Evolutionary conservation across 1,139 yeast species (phyloP).

Genomic region (Pichia sp.): DNA sequence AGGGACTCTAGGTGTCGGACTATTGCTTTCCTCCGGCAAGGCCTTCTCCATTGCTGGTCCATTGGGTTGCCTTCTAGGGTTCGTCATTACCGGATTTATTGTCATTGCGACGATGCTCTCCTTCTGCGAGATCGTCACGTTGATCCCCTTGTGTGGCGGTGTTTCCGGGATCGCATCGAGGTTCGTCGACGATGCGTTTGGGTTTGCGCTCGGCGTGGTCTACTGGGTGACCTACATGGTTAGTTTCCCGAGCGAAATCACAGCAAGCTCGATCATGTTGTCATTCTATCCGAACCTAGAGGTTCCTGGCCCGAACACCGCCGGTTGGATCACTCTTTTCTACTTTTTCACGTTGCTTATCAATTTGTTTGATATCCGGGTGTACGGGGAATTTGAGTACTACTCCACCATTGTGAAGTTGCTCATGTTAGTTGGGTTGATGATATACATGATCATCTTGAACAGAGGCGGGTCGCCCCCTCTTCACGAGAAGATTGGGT

Average conservation of each 20-base stretch:
- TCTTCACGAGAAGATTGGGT: conserved; percentile 46
- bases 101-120: conserved; percentile 68
- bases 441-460: conserved; percentile 60
- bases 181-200: conserved; percentile 82
- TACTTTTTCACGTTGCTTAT: conserved; percentile 41
- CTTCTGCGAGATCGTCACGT: conserved; percentile 82
- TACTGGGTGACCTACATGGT: conserved; percentile 73
- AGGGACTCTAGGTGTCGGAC: conserved; percentile 81
- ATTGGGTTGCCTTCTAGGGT: conserved; percentile 72
- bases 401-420: conserved; percentile 57
- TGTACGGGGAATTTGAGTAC: conserved; percentile 75
- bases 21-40: conserved; percentile 71
- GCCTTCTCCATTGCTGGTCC: conserved; percentile 80
- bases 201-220: conserved; percentile 74
- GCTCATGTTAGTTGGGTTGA: conserved; percentile 49
- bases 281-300: conserved; percentile 56
- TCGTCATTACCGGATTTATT: conserved; percentile 58
- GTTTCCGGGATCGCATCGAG: conserved; percentile 71
- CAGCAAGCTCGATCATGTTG: conserved; percentile 73
- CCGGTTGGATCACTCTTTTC: conserved; percentile 60
- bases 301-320: conserved; percentile 48
- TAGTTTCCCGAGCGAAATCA: conserved; percentile 75
- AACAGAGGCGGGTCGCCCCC: conserved; percentile 48
- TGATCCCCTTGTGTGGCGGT: conserved; percentile 78
- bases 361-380: conserved; percentile 63